These are phyloP conservation scores for Yarrowia keelungensis DNA, from an alignment of 805 yeast genomes.

Conservation along the genomic window DNA sequence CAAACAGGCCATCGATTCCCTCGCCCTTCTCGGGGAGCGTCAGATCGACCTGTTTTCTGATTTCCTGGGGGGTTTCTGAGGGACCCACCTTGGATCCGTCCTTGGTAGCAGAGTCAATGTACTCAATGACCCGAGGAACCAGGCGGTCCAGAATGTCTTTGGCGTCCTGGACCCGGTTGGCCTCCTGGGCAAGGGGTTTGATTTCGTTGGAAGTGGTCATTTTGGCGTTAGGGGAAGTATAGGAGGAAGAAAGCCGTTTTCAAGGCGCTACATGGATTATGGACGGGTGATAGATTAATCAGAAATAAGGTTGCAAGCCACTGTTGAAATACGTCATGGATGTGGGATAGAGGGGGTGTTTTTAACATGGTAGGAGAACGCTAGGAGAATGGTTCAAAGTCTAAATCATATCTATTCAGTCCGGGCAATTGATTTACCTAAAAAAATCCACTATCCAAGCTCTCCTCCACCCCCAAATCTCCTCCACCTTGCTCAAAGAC, in stretches of 20 bases:
- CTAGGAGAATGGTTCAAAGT: background rate
- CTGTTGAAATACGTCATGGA: constrained; percentile 12
- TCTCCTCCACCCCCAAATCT: background rate
- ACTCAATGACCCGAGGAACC: constrained; percentile 29
- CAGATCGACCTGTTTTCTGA: constrained; percentile 52
- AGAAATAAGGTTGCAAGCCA: constrained; percentile 13
- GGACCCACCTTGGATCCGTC: constrained; percentile 29
- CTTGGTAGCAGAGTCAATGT: constrained; percentile 29
- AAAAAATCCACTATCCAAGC: background rate
- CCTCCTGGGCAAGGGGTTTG: constrained; percentile 21
- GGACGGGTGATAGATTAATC: background rate
- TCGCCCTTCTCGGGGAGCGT: constrained; percentile 53
- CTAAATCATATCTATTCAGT: background rate
- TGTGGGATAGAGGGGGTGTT: background rate
- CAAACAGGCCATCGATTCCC: constrained; percentile 56
- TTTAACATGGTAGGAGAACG: background rate
- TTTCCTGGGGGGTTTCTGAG: constrained; percentile 53
- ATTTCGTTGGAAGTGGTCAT: constrained; percentile 27
- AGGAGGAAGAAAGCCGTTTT: background rate
- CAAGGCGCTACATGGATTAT: background rate
- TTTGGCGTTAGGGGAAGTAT: background rate
- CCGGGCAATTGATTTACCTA: background rate
- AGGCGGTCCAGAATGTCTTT: constrained; percentile 31
- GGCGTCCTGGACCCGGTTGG: constrained; percentile 25
- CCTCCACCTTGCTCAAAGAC: background rate